Percentiles rank a stretch among this genome's conserved stretches.
These are phyloP conservation scores for Seminavis robusta DNA, from an alignment of 108 stramenopile genomes.

Conservation along the genomic window DNA sequence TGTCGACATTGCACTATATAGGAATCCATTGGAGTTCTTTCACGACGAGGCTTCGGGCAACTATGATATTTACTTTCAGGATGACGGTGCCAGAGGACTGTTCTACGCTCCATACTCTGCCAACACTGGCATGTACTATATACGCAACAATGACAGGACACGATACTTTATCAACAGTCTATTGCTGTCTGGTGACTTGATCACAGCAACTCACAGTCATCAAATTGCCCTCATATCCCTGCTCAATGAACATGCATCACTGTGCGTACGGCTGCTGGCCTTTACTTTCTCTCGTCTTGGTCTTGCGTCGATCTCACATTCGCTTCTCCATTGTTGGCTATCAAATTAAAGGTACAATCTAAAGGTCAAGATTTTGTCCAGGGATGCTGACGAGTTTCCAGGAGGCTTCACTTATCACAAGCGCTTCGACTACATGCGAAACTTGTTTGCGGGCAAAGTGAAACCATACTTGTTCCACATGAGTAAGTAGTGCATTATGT, in stretches of 20 bases:
- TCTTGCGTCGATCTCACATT: no score
- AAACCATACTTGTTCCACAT: constrained; percentile 26
- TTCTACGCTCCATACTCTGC: constrained; percentile 22
- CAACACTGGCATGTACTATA: constrained; percentile 64
- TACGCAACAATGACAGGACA: constrained; percentile 64
- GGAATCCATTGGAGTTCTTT: constrained; percentile 66
- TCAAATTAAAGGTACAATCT: constrained; percentile 65
- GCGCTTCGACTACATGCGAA: constrained; percentile 17
- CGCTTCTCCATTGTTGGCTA: no score
- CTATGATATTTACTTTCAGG: constrained; percentile 72
- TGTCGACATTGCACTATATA: constrained; percentile 65
- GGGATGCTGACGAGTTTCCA: constrained; percentile 21
- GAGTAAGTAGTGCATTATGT: no score
- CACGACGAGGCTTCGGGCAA: constrained; percentile 21
- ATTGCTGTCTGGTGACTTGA: constrained; percentile 62
- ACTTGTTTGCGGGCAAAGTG: constrained; percentile 3
- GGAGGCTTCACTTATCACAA: constrained; percentile 24
- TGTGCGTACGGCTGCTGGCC: no score
- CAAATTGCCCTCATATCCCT: constrained; percentile 64
- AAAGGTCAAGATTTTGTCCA: constrained; percentile 55
- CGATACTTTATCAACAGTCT: constrained; percentile 58
- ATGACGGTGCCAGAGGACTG: constrained; percentile 42
- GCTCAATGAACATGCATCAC: constrained; percentile 62
- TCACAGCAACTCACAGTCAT: constrained; percentile 50
- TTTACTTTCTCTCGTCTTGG: no score